phyloP scores from a whole-genome alignment of 257 asterid species.

The Cruciata laevipes region DNA sequence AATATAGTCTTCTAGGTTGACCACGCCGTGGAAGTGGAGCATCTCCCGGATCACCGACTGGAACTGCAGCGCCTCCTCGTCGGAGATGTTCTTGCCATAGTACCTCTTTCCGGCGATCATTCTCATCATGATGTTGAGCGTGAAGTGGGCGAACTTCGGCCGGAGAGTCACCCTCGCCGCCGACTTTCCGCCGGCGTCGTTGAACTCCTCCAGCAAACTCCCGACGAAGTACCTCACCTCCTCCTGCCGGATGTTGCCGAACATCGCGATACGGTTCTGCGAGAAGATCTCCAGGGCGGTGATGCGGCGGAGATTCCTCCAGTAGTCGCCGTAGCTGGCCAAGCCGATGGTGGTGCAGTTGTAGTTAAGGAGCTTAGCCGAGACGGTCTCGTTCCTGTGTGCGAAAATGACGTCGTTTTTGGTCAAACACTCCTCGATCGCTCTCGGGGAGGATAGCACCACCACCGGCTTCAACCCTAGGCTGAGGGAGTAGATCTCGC shows the following conservation, averaged over 20 bases:
- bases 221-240: slow-evolving; percentile 13
- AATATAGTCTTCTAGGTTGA: slow-evolving; percentile 21
- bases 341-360: neutral
- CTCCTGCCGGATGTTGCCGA: slow-evolving; percentile 14
- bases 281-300: slow-evolving; percentile 21
- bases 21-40: slow-evolving; percentile 16
- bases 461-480: slow-evolving; percentile 7
- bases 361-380: slow-evolving; percentile 7
- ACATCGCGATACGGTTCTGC: slow-evolving; percentile 19
- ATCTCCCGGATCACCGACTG: slow-evolving; percentile 18
- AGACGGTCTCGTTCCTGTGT: neutral
- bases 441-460: slow-evolving; percentile 13
- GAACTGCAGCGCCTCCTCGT: slow-evolving; percentile 22
- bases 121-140: slow-evolving; percentile 26
- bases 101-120: slow-evolving; percentile 27
- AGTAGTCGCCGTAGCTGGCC: slow-evolving; percentile 15
- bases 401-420: slow-evolving; percentile 12
- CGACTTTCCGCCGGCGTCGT: neutral
- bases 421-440: slow-evolving; percentile 9
- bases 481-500: slow-evolving; percentile 5
- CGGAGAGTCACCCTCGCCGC: slow-evolving; percentile 14
- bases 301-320: slow-evolving; percentile 22
- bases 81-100: slow-evolving; percentile 21
- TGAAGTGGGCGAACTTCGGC: slow-evolving; percentile 15
- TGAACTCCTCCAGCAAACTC: neutral